Conservation (phyloP, 2,329 filamentous ascomycete genomes). For the Neurospora crassa region DNA sequence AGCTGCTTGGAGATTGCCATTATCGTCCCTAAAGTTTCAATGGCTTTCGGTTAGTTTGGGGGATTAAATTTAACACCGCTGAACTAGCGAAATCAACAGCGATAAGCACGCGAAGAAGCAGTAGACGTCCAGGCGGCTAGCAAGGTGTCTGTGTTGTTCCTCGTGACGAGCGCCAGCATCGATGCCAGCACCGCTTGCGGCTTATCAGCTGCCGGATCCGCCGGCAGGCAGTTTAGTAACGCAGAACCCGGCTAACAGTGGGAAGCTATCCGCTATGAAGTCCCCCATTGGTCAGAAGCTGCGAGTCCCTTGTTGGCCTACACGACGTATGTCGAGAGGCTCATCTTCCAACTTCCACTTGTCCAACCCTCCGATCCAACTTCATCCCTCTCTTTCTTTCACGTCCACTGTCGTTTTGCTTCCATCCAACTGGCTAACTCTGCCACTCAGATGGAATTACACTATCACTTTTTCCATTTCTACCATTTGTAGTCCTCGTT, state of each 20-base stretch:
- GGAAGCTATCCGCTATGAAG: neutral
- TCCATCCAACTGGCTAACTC: neutral
- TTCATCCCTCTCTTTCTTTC: neutral
- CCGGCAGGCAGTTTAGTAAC: neutral
- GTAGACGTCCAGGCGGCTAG: neutral
- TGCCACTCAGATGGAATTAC: neutral
- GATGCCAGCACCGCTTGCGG: neutral
- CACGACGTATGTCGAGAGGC: neutral
- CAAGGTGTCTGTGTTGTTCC: neutral
- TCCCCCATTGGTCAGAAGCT: conserved; percentile 11
- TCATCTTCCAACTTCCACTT: neutral
- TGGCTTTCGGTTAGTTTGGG: neutral
- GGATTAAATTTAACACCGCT: no score
- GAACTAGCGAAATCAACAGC: neutral
- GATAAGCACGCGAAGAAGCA: neutral
- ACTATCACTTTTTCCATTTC: rapidly evolving
- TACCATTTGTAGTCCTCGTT: neutral
- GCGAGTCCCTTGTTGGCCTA: neutral
- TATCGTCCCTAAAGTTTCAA: neutral
- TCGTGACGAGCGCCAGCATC: neutral
- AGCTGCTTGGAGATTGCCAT: conserved; percentile 22
- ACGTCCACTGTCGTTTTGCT: neutral
- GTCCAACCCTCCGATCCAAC: neutral
- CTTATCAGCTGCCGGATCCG: neutral
- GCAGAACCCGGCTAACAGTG: conserved; percentile 1